A percentile compares a stretch with the other conserved stretches of the same genome.
Conservation (phyloP, 2,329 filamentous ascomycete species). For the Fusarium neocosmosporiellum region DNA sequence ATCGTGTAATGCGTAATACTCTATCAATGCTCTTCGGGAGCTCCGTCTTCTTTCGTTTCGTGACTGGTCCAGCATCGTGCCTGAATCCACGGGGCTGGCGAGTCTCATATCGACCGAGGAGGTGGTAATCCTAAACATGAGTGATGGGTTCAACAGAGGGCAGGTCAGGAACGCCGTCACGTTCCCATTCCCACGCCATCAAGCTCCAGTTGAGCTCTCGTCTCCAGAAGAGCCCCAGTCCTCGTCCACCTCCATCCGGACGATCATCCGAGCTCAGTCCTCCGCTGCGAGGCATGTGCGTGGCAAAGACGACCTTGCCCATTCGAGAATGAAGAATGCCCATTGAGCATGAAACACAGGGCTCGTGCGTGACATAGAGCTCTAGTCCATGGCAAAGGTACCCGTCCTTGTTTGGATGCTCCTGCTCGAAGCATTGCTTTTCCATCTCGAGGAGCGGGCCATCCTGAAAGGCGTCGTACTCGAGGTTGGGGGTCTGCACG, state of each 20-base stretch:
- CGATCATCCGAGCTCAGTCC: conserved; percentile 83
- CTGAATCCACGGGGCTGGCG: conserved; percentile 35
- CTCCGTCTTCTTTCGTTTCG: conserved; percentile 19
- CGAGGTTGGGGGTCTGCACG: conserved; percentile 54
- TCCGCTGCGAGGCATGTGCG: conserved; percentile 83
- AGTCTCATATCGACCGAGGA: conserved; percentile 52
- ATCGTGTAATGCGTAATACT: conserved; percentile 25
- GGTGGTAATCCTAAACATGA: conserved; percentile 62
- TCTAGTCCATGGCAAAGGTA: conserved; percentile 96
- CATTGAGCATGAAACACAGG: conserved; percentile 97
- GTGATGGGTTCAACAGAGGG: conserved; percentile 59
- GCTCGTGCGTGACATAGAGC: conserved; percentile 94
- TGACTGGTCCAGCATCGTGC: conserved; percentile 8
- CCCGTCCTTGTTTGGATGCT: conserved; percentile 77
- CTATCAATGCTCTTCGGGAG: conserved; percentile 26
- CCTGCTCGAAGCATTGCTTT: conserved; percentile 68
- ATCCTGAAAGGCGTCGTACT: conserved; percentile 75
- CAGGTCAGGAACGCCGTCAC: conserved; percentile 53
- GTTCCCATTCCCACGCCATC: conserved; percentile 81
- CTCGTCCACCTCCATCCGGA: conserved; percentile 65
- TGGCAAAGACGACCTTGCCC: conserved; percentile 83
- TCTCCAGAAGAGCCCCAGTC: conserved; percentile 77
- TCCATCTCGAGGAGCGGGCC: conserved; percentile 76
- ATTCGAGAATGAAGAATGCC: conserved; percentile 94
- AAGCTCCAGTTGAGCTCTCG: conserved; percentile 89